Evolutionary conservation across 2,329 filamentous ascomycete genomes (phyloP).

Genomic region (Trichoderma sp.): DNA sequence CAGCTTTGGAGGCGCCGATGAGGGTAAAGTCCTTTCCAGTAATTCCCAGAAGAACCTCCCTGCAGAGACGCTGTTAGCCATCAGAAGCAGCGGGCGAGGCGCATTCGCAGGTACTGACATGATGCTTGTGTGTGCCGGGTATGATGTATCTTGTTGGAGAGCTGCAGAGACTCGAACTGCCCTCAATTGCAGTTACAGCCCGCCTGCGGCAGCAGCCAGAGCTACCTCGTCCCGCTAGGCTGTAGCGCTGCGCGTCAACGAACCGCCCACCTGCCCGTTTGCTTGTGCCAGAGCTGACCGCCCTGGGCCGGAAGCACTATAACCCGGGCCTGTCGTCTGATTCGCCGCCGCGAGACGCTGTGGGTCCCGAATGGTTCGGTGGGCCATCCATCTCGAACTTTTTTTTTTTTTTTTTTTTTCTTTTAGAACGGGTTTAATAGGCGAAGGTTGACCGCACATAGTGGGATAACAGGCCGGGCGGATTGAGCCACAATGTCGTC

Average conservation of each 20-base stretch:
- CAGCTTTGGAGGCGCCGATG: constrained; percentile 94
- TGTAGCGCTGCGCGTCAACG: constrained; percentile 39
- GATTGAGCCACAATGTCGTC: constrained; percentile 68
- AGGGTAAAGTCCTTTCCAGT: constrained; percentile 99
- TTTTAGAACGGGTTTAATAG: constrained; percentile 19
- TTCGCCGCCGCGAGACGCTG: constrained; percentile 23
- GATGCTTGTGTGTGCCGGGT: constrained; percentile 10
- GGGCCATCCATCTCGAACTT: constrained; percentile 34
- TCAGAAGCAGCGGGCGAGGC: not conserved
- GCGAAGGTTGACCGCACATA: constrained; percentile 30
- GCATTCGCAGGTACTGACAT: constrained; percentile 16
- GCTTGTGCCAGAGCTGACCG: constrained; percentile 36
- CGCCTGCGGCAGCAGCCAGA: constrained; percentile 4
- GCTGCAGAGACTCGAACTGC: constrained; percentile 19
- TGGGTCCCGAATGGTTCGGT: constrained; percentile 25
- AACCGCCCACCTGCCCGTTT: constrained; percentile 25
- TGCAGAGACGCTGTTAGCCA: constrained; percentile 36
- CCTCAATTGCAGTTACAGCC: constrained; percentile 8
- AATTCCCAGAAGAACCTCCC: constrained; percentile 97
- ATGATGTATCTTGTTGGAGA: constrained; percentile 21
- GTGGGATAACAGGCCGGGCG: constrained; percentile 22
- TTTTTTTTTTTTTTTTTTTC: constrained; percentile 42
- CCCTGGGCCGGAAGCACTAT: constrained; percentile 33
- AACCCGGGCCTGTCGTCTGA: constrained; percentile 24
- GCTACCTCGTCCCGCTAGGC: constrained; percentile 30